Conservation (phyloP, 2,329 filamentous ascomycete genomes). For the Drechslerella dactyloides region DNA sequence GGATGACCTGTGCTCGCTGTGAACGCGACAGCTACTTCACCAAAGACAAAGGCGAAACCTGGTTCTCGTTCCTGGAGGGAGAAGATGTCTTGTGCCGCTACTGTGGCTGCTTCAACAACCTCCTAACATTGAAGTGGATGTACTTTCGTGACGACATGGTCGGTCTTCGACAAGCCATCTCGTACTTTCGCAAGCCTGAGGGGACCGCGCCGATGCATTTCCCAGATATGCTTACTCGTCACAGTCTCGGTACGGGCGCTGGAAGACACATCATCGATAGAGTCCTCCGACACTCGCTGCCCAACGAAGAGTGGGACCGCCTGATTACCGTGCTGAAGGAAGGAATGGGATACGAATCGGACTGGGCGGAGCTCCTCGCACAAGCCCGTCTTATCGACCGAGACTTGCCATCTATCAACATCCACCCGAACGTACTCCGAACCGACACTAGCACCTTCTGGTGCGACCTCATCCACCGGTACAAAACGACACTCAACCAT, state of each 20-base stretch:
- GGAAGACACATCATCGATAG: constrained; percentile 25
- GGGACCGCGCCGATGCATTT: constrained; percentile 9
- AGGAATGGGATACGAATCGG: constrained; percentile 20
- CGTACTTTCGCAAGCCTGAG: constrained; percentile 25
- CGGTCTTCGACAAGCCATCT: constrained; percentile 16
- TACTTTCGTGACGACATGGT: constrained; percentile 40
- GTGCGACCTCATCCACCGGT: constrained; percentile 24
- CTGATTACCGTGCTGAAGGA: constrained; percentile 16
- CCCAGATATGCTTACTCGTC: constrained; percentile 28
- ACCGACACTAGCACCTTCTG: constrained; percentile 22
- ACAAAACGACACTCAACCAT: constrained; percentile 29
- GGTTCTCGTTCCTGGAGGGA: constrained; percentile 37
- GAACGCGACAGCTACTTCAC: constrained; percentile 40
- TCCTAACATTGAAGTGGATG: constrained; percentile 39
- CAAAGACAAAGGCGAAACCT: constrained; percentile 35
- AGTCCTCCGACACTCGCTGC: constrained; percentile 29
- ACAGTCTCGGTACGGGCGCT: constrained; percentile 26
- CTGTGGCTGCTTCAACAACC: constrained; percentile 33
- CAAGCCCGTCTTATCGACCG: constrained; percentile 19
- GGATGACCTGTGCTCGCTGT: constrained; percentile 37
- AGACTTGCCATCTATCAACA: constrained; percentile 31
- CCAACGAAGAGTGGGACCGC: constrained; percentile 12
- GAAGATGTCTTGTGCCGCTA: constrained; percentile 33
- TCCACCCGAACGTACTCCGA: constrained; percentile 18
- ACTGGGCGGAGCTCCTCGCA: constrained; percentile 26